A percentile compares a stretch with the other conserved stretches of the same genome.
These are phyloP conservation scores for Nicotiana tabacum DNA, from an alignment of 257 asterid species.

Conservation along the genomic window DNA sequence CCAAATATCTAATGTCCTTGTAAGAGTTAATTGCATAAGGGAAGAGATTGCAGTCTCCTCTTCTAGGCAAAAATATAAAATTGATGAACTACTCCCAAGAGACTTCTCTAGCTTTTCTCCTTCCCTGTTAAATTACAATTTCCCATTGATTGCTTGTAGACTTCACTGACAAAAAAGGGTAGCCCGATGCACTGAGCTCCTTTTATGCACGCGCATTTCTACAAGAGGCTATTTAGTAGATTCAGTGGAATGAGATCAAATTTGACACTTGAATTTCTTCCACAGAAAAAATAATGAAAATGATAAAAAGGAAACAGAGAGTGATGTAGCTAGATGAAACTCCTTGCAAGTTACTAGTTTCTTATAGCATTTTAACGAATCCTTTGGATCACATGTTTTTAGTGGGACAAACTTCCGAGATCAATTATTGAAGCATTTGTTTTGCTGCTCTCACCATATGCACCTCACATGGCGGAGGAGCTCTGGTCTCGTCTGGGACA, in stretches of 20 bases:
- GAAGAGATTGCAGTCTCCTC: background rate
- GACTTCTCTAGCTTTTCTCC: background rate
- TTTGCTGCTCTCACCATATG: slow-evolving; percentile 85
- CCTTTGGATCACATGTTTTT: slow-evolving; percentile 20
- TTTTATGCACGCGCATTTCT: background rate
- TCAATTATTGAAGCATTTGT: slow-evolving; percentile 61
- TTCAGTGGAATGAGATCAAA: background rate
- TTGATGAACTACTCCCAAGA: background rate
- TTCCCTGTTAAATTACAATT: background rate
- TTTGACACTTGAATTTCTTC: background rate
- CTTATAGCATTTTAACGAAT: background rate
- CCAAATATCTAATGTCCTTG: background rate
- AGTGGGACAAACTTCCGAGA: slow-evolving; percentile 95
- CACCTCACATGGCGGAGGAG: slow-evolving; percentile 99
- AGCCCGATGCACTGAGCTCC: background rate
- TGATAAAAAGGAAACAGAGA: background rate
- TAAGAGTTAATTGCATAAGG: background rate
- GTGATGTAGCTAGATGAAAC: background rate
- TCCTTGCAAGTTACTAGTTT: background rate
- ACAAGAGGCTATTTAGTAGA: background rate
- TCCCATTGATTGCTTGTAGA: background rate
- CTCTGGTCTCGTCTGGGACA: slow-evolving; percentile 90
- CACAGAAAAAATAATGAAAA: background rate
- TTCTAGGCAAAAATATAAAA: background rate
- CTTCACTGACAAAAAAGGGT: background rate